phyloP scores from a whole-genome alignment of 768 basidiomycete species.

The Pilatotrama ljubarskyi region DNA sequence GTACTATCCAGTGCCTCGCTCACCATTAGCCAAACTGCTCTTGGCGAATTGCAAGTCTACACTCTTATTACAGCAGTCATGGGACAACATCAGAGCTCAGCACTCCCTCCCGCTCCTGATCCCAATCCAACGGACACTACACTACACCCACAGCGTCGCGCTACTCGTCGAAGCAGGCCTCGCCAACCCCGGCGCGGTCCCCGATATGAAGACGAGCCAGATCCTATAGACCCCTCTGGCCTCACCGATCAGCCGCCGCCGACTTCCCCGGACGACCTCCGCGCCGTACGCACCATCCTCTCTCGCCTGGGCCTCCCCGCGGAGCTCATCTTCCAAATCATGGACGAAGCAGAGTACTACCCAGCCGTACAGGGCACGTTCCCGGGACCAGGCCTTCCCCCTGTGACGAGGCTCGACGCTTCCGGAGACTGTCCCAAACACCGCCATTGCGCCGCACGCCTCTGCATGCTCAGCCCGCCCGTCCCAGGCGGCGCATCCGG shows the following conservation, averaged over 20 bases:
- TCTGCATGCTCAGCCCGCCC: neutral
- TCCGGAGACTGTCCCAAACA: neutral
- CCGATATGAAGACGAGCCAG: no score
- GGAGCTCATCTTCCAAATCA: slow-evolving; percentile 10
- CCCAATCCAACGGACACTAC: no score
- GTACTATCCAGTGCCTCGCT: no score
- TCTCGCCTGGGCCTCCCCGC: slow-evolving; percentile 3
- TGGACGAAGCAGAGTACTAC: slow-evolving; percentile 8
- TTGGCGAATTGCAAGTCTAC: no score
- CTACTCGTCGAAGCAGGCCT: no score
- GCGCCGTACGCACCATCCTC: slow-evolving; percentile 10
- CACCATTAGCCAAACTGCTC: no score
- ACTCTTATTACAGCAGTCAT: no score
- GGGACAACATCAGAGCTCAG: no score
- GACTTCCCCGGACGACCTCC: neutral
- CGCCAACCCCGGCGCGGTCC: no score
- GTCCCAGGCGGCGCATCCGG: neutral
- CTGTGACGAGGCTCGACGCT: neutral
- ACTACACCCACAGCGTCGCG: no score
- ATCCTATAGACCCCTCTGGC: no score
- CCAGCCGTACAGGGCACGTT: neutral
- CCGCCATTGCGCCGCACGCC: neutral
- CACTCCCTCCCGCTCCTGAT: no score
- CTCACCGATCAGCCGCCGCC: neutral
- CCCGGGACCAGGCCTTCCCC: neutral